Conservation (phyloP, 805 yeast genomes). For the Lachancea dasiensis region DNA sequence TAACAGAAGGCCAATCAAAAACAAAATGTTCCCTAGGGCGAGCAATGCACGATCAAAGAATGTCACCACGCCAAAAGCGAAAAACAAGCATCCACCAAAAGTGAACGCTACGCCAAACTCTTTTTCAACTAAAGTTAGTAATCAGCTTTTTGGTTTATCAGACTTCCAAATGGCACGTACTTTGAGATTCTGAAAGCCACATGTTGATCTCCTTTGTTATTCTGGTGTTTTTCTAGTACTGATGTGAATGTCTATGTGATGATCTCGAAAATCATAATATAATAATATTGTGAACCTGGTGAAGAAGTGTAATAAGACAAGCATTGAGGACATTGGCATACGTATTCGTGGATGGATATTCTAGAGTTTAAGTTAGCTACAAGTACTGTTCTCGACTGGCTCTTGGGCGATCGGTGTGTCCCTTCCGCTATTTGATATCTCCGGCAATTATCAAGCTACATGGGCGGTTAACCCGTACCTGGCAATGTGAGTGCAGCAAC, state of each 20-base stretch:
- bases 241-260: background rate
- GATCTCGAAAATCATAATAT: background rate
- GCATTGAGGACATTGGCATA: too few species aligned
- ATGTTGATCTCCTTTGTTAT: constrained; percentile 22
- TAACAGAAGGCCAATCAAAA: constrained; percentile 73
- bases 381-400: too few species aligned
- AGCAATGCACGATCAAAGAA: constrained; percentile 84
- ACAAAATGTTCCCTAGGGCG: constrained; percentile 81
- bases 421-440: too few species aligned
- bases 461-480: too few species aligned
- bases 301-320: too few species aligned
- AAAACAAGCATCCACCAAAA: constrained; percentile 70
- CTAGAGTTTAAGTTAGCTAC: too few species aligned
- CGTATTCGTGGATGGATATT: too few species aligned
- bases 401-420: too few species aligned
- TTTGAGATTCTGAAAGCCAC: constrained; percentile 74
- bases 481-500: too few species aligned
- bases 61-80: constrained; percentile 74
- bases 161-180: constrained; percentile 41
- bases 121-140: constrained; percentile 24
- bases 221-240: background rate
- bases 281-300: too few species aligned
- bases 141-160: too few species aligned
- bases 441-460: too few species aligned
- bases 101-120: constrained; percentile 93